These are phyloP conservation scores for Oehlia diaphana DNA, from an alignment of 192 early-diverging fungal genomes.

Conservation along the genomic window DNA sequence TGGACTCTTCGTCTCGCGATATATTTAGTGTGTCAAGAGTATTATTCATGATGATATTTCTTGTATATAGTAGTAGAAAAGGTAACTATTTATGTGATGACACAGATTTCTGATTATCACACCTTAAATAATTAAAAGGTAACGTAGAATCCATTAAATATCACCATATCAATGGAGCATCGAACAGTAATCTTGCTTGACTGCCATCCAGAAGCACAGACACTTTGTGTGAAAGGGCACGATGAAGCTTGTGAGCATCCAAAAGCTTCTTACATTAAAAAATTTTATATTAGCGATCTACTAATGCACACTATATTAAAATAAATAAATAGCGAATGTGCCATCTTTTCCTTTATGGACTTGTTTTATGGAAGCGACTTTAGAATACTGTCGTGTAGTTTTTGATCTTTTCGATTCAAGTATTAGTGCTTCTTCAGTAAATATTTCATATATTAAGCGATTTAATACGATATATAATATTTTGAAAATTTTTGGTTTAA, in stretches of 20 bases:
- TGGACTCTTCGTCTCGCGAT: not conserved
- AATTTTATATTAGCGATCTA: not conserved
- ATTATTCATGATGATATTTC: not conserved
- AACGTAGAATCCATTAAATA: no score
- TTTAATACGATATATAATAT: not conserved
- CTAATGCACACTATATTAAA: not conserved
- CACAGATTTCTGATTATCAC: no score
- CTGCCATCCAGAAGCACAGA: conserved; percentile 19
- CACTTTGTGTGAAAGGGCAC: not conserved
- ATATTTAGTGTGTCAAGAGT: not conserved
- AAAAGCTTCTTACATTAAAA: not conserved
- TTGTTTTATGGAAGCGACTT: conserved; percentile 31
- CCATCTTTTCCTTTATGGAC: conserved; percentile 28
- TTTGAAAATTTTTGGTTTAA: not conserved
- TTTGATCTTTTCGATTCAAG: conserved; percentile 27
- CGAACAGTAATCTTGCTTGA: conserved; percentile 27
- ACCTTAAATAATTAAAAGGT: no score
- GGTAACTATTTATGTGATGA: no score
- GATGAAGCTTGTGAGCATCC: conserved; percentile 12
- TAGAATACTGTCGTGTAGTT: conserved; percentile 33
- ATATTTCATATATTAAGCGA: not conserved
- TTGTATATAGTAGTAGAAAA: no score
- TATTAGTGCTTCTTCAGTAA: not conserved
- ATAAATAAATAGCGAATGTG: not conserved
- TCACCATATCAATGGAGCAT: not conserved